Evolutionary conservation across 2,329 filamentous ascomycete genomes (phyloP).

Genomic region (Ploettnerulaceae sp.): DNA sequence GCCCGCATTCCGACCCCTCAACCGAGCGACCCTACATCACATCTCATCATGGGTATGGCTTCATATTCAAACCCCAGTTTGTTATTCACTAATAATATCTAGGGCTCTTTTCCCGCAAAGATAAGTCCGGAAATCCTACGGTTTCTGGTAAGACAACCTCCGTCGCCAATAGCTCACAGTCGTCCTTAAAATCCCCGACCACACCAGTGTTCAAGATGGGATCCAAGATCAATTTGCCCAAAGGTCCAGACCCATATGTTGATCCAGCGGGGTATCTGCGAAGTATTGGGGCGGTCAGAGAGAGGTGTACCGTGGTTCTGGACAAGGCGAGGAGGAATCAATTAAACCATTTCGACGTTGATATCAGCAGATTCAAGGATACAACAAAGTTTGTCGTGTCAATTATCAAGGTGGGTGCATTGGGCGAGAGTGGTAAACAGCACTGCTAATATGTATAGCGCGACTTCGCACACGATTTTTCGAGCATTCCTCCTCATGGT

Average conservation of each 20-base stretch:
- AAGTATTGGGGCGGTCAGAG: slow-evolving; percentile 82
- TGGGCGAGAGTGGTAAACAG: background rate
- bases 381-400: slow-evolving; percentile 66
- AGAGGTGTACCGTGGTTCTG: slow-evolving; percentile 58
- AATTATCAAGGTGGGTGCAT: slow-evolving; percentile 51
- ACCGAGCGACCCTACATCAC: too few species aligned
- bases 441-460: slow-evolving; percentile 42
- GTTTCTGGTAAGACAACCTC: slow-evolving; percentile 25
- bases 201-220: slow-evolving; percentile 30
- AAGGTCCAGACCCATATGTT: slow-evolving; percentile 78
- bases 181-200: slow-evolving; percentile 29
- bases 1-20: too few species aligned
- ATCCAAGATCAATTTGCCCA: slow-evolving; percentile 72
- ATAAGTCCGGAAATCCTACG: slow-evolving; percentile 21
- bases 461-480: slow-evolving; percentile 65
- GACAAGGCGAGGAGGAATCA: slow-evolving; percentile 63
- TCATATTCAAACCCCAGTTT: too few species aligned
- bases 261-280: slow-evolving; percentile 88
- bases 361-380: slow-evolving; percentile 62
- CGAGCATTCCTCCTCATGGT: slow-evolving; percentile 78
- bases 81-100: too few species aligned
- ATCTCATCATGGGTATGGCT: too few species aligned
- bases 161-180: slow-evolving; percentile 27
- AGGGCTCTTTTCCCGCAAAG: too few species aligned
- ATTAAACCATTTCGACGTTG: slow-evolving; percentile 66